Evolutionary conservation across 1,284 basidiomycete genomes (phyloP), one percentile per base, ranked within the genome.

Genomic region (Schizophyllum amplum): DNA sequence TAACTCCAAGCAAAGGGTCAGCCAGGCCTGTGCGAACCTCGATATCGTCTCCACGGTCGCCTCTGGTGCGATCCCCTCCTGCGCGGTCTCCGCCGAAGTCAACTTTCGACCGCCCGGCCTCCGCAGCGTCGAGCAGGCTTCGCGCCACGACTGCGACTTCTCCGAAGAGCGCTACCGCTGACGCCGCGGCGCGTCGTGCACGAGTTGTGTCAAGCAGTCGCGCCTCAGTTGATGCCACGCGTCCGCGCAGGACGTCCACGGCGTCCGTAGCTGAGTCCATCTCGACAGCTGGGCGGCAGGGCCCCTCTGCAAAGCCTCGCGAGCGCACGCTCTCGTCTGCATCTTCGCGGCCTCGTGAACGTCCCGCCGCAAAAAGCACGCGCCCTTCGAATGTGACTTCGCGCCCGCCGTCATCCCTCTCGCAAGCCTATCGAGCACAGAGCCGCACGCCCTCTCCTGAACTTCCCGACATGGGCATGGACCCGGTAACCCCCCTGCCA

Each of bases 401-500:
- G 4, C 23, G 46, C 17, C 24, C 48, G 21, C 22, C 33, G 33
- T 26, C 7, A 47, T 33, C 48, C 49, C 42, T 13, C 26, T 58
- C 33, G 7, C 33, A n/a, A n/a, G n/a, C n/a, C n/a, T n/a, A n/a
- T n/a, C n/a, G n/a, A n/a, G n/a, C n/a, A n/a, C n/a, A 47, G n/a
- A 76, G 63, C 57, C 73, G 71, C 56, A 80, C 79, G 2, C 76
- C 81, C 11, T 84, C 82, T 42, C 83, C 84, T 1, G 79, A 80
- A 25, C 66, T 83, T 22, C 79, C 78, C 0, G 69, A 70, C 55
- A 59, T 71, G 15, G 64, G 64, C 33, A 58, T 56, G 4, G 75
- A 74, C 17, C 75, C 77, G 0, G 63, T 72, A 2, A 80, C 80
- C 1, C 80, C 81, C 0, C 62, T 78, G 5, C 64, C 11, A 63